Conservation (phyloP, 2,329 filamentous ascomycete genomes). For the Fonsecaea erecta region DNA sequence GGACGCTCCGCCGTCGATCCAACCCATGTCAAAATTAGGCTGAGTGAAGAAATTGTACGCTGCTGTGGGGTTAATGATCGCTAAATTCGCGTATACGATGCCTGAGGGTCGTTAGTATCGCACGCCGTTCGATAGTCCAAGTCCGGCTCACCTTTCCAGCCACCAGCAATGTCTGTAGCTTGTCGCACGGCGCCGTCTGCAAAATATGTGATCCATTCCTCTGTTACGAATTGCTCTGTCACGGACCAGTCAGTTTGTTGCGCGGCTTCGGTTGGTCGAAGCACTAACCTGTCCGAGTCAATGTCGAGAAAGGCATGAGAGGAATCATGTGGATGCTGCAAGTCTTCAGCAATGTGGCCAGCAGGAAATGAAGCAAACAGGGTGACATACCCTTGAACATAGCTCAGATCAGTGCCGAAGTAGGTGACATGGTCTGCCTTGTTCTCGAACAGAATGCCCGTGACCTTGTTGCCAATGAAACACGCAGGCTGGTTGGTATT, state of each 20-base stretch:
- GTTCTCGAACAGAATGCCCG: conserved; percentile 82
- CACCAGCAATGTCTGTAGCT: conserved; percentile 63
- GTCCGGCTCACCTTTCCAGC: conserved; percentile 68
- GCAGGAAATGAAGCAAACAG: conserved; percentile 15
- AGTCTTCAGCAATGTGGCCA: conserved; percentile 28
- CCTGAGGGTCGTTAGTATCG: conserved; percentile 43
- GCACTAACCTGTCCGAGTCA: conserved; percentile 60
- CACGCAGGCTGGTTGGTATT: conserved; percentile 73
- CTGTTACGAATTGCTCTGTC: conserved; percentile 66
- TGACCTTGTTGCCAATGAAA: conserved; percentile 80
- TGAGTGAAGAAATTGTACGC: conserved; percentile 77
- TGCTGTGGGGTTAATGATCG: conserved; percentile 70
- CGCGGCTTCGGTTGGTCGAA: background rate
- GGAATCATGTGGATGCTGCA: conserved; percentile 84
- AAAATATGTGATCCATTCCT: conserved; percentile 86
- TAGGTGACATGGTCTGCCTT: conserved; percentile 93
- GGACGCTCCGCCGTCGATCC: conserved; percentile 76
- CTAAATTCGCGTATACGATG: conserved; percentile 80
- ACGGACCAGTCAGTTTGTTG: conserved; percentile 25
- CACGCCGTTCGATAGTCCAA: background rate
- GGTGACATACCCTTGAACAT: conserved; percentile 62
- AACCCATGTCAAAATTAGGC: conserved; percentile 66
- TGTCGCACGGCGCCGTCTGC: conserved; percentile 66
- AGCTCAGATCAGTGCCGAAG: conserved; percentile 75
- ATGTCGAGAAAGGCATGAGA: conserved; percentile 68